Evolutionary conservation across 2,329 filamentous ascomycete species (phyloP).

Genomic region (Arachnomyces sp.): DNA sequence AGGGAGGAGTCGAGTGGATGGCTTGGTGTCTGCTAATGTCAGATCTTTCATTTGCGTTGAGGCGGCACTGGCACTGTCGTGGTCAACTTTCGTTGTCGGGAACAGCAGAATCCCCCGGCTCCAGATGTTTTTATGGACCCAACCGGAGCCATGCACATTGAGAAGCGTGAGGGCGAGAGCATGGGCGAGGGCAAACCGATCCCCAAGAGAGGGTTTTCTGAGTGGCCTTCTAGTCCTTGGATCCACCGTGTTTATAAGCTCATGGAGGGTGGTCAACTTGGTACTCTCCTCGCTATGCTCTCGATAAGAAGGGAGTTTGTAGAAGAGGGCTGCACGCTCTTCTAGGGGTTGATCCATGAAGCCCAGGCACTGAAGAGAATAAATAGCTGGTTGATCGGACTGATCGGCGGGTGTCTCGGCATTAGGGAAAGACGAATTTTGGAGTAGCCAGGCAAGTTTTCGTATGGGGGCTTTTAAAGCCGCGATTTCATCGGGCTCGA

Average conservation of each 20-base stretch:
- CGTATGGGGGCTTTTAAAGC: slow-evolving; percentile 20
- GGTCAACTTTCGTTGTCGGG: slow-evolving; percentile 5
- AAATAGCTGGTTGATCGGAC: slow-evolving; percentile 20
- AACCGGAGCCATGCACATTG: slow-evolving; percentile 21
- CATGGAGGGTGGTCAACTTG: slow-evolving; percentile 12
- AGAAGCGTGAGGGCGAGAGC: slow-evolving; percentile 19
- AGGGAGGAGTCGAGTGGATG: slow-evolving; percentile 10
- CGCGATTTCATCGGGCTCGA: slow-evolving; percentile 18
- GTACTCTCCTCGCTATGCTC: neutral
- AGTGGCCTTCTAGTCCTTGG: slow-evolving; percentile 10
- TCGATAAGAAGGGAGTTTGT: slow-evolving; percentile 14
- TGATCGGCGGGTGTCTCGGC: slow-evolving; percentile 2
- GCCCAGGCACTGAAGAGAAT: slow-evolving; percentile 21
- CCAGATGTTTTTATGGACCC: slow-evolving; percentile 26
- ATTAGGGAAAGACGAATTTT: slow-evolving; percentile 19
- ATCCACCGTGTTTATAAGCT: slow-evolving; percentile 18
- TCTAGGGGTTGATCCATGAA: slow-evolving; percentile 19
- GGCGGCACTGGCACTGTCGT: slow-evolving; percentile 7
- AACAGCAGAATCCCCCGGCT: slow-evolving; percentile 23
- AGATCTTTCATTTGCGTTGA: slow-evolving; percentile 6
- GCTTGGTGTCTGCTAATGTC: slow-evolving; percentile 1
- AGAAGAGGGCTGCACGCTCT: slow-evolving; percentile 20
- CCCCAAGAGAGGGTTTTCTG: slow-evolving; percentile 15
- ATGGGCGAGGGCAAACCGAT: slow-evolving; percentile 20
- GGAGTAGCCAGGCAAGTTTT: slow-evolving; percentile 21